phyloP scores from a whole-genome alignment of 2,329 filamentous ascomycete genomes.

The Fusarium odoratissimum region DNA sequence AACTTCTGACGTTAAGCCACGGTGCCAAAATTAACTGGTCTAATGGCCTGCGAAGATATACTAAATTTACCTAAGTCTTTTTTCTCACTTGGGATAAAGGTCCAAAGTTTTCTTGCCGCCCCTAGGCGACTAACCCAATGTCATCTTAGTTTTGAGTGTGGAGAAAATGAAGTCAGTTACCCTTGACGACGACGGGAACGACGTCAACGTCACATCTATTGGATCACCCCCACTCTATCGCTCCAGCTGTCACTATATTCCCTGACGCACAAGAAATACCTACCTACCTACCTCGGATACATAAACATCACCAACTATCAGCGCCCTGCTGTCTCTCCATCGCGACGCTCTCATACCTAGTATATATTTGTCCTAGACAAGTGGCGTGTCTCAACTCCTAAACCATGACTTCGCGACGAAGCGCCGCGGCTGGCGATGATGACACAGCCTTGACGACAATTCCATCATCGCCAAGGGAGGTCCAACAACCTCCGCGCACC shows the following conservation, averaged over 20 bases:
- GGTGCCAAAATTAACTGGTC: neutral
- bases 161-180: slow-evolving; percentile 6
- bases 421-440: slow-evolving; percentile 28
- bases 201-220: slow-evolving; percentile 6
- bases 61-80: accelerated
- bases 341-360: slow-evolving; percentile 9
- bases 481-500: slow-evolving; percentile 17
- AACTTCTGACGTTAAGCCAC: too few species aligned
- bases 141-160: neutral
- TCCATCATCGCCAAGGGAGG: slow-evolving; percentile 17
- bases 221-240: slow-evolving; percentile 8
- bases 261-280: slow-evolving; percentile 13
- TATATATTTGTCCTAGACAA: neutral
- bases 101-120: neutral
- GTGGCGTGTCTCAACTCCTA: slow-evolving; percentile 11
- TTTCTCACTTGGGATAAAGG: neutral
- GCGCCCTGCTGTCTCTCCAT: slow-evolving; percentile 6
- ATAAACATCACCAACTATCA: neutral
- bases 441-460: slow-evolving; percentile 31
- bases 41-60: neutral
- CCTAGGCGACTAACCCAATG: slow-evolving; percentile 19
- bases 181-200: neutral
- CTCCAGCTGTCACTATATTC: neutral
- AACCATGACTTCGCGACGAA: slow-evolving; percentile 43
- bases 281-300: neutral